phyloP scores from a whole-genome alignment of 1,284 basidiomycete species.

The Naganishia liquefaciens region DNA sequence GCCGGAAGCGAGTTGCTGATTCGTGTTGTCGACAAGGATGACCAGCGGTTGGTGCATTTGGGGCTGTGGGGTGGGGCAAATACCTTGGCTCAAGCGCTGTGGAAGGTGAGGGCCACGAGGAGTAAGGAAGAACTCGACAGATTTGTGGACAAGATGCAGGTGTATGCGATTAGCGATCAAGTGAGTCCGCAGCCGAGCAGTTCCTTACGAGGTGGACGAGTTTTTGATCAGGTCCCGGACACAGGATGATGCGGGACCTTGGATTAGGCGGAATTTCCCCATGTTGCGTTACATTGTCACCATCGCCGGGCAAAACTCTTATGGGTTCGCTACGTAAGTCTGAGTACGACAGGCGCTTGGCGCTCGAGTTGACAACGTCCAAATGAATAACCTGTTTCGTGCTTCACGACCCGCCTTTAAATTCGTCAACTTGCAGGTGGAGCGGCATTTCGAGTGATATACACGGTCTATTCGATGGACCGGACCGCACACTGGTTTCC shows the following conservation, averaged over 20 bases:
- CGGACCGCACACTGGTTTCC: conserved; percentile 3
- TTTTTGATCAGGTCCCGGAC: not conserved
- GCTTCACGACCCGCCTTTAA: too few relatives aligned
- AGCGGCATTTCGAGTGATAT: conserved; percentile 28
- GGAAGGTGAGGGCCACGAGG: conserved; percentile 23
- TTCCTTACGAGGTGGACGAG: not conserved
- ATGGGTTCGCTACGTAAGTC: conserved; percentile 30
- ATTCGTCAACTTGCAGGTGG: conserved; percentile 17
- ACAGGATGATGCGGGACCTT: conserved; percentile 34
- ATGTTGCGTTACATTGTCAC: conserved; percentile 31
- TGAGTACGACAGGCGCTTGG: too few relatives aligned
- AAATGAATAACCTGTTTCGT: too few relatives aligned
- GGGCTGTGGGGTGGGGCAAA: conserved; percentile 35
- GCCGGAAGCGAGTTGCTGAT: conserved; percentile 30
- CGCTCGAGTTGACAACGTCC: too few relatives aligned
- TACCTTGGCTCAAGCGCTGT: conserved; percentile 34
- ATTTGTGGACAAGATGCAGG: conserved; percentile 28
- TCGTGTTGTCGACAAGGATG: conserved; percentile 29
- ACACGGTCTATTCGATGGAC: conserved; percentile 3
- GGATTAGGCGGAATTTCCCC: conserved; percentile 36
- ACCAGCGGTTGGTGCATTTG: conserved; percentile 29
- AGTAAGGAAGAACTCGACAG: conserved; percentile 20
- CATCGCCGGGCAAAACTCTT: conserved; percentile 34
- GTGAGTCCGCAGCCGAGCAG: conserved; percentile 11
- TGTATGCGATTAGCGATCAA: conserved; percentile 36